A percentile compares a stretch with the other conserved stretches of the same genome.
These are phyloP conservation scores for Aaosphaeria pasadenensis DNA, from an alignment of 2,329 filamentous ascomycete species.

Conservation along the genomic window DNA sequence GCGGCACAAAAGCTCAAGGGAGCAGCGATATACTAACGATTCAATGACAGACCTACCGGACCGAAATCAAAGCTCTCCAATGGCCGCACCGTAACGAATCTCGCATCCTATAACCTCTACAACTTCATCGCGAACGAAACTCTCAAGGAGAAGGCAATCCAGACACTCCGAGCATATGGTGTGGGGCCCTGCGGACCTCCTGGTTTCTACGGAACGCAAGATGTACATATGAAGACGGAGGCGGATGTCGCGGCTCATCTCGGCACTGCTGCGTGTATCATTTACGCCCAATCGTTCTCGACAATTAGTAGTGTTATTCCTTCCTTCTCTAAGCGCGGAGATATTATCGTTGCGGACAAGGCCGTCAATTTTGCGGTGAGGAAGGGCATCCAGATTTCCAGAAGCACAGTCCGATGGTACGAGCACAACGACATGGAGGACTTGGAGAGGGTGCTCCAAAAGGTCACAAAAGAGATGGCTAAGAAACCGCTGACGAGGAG, in stretches of 20 bases:
- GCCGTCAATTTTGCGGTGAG: slow-evolving; percentile 92
- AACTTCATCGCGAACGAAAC: slow-evolving; percentile 92
- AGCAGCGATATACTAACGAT: background rate
- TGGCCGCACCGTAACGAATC: slow-evolving; percentile 87
- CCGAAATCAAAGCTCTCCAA: slow-evolving; percentile 86
- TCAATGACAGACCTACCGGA: slow-evolving; percentile 68
- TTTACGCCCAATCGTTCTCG: slow-evolving; percentile 94
- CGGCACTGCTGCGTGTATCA: slow-evolving; percentile 83
- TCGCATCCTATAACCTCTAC: slow-evolving; percentile 96
- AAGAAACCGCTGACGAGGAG: slow-evolving; percentile 85
- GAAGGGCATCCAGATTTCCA: slow-evolving; percentile 88
- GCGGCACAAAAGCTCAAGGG: background rate
- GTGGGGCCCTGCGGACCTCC: slow-evolving; percentile 96
- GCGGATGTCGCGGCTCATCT: slow-evolving; percentile 88
- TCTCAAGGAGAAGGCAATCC: slow-evolving; percentile 91
- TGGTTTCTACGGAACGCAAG: slow-evolving; percentile 97
- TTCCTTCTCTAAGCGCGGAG: slow-evolving; percentile 92
- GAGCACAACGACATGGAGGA: slow-evolving; percentile 96
- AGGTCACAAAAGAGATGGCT: slow-evolving; percentile 82
- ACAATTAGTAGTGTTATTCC: slow-evolving; percentile 97
- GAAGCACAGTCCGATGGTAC: slow-evolving; percentile 90
- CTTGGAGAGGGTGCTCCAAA: slow-evolving; percentile 78
- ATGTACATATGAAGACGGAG: slow-evolving; percentile 97
- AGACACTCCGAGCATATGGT: slow-evolving; percentile 89
- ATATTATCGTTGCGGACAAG: slow-evolving; percentile 93